These are phyloP conservation scores for Xerocomellus amylosporus DNA, from an alignment of 768 basidiomycete species.

Conservation along the genomic window DNA sequence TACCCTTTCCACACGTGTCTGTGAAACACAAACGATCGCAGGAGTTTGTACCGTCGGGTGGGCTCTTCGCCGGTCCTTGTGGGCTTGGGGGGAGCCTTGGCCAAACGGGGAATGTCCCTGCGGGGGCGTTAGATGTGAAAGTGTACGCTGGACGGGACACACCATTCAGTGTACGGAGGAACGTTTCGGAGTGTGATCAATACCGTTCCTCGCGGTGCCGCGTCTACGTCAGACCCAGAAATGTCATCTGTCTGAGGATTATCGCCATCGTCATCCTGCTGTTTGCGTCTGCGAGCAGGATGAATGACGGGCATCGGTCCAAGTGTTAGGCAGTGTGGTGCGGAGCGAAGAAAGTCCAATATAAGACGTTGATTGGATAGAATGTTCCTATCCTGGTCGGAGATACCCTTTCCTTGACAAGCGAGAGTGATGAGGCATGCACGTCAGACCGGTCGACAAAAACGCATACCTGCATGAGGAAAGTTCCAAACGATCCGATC, in stretches of 20 bases:
- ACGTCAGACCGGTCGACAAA: not conserved
- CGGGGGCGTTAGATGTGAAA: slow-evolving; percentile 3
- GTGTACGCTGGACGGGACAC: slow-evolving; percentile 19
- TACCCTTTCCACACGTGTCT: slow-evolving; percentile 76
- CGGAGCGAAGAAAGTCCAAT: slow-evolving; percentile 78
- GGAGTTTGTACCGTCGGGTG: slow-evolving; percentile 67
- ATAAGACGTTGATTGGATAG: slow-evolving; percentile 83
- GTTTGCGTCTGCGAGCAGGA: slow-evolving; percentile 44
- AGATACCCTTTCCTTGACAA: slow-evolving; percentile 74
- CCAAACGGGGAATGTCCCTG: slow-evolving; percentile 76
- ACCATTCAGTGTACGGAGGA: slow-evolving; percentile 87
- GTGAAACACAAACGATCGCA: slow-evolving; percentile 80
- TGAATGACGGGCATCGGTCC: slow-evolving; percentile 53
- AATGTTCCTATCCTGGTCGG: slow-evolving; percentile 92
- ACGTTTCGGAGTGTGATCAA: slow-evolving; percentile 87
- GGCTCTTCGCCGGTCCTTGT: slow-evolving; percentile 40
- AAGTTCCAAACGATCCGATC: slow-evolving; percentile 93
- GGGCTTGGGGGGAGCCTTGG: slow-evolving; percentile 68
- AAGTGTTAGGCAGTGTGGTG: slow-evolving; percentile 51
- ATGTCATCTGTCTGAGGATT: slow-evolving; percentile 32
- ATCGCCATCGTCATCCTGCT: slow-evolving; percentile 43
- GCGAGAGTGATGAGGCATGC: not conserved
- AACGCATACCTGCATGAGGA: slow-evolving; percentile 80
- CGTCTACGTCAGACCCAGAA: slow-evolving; percentile 18
- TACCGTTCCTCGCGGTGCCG: slow-evolving; percentile 58